Base-by-base conservation (phyloP, 1,284 basidiomycete genomes). In the Phlebopus sp. region DNA sequence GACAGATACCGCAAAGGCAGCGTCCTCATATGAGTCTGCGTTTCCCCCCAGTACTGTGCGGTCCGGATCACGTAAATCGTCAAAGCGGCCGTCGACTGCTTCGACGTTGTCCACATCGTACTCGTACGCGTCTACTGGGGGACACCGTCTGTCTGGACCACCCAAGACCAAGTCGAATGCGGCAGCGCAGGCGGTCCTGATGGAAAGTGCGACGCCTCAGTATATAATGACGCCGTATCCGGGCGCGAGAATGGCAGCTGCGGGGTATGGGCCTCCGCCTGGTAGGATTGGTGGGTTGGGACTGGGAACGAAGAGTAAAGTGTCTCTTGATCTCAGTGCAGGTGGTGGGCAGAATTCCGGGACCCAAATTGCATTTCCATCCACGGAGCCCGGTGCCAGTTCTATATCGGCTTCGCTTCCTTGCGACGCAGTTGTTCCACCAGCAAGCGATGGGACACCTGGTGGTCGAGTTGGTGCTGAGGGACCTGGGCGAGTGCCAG, bases 401-500 rank as follows among this genome's bases (percentile, higher is more conserved):
- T n/a, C n/a, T n/a, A n/a, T n/a, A n/a, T n/a, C n/a, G n/a, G n/a
- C n/a, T n/a, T n/a, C n/a, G n/a, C n/a, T n/a, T n/a, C n/a, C n/a
- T n/a, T n/a, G n/a, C n/a, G n/a, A n/a, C n/a, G n/a, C n/a, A n/a
- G n/a, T n/a, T n/a, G n/a, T n/a, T n/a, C n/a, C n/a, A n/a, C n/a
- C n/a, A n/a, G n/a, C n/a, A n/a, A n/a, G n/a, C n/a, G n/a, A n/a
- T n/a, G n/a, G n/a, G n/a, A n/a, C n/a, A n/a, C n/a, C n/a, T n/a
- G n/a, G n/a, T n/a, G n/a, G n/a, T n/a, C n/a, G n/a, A n/a, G n/a
- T n/a, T n/a, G n/a, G n/a, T n/a, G n/a, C n/a, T n/a, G n/a, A n/a
- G n/a, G n/a, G n/a, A n/a, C n/a, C n/a, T n/a, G 21, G 6, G 21
- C 21, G 21, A 21, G 13, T 69, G 3, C 73, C 76, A 0, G 53